A percentile compares a stretch with the other conserved stretches of the same genome.
Conservation (phyloP, 108 stramenopile species). For the Skeletonema grethae region DNA sequence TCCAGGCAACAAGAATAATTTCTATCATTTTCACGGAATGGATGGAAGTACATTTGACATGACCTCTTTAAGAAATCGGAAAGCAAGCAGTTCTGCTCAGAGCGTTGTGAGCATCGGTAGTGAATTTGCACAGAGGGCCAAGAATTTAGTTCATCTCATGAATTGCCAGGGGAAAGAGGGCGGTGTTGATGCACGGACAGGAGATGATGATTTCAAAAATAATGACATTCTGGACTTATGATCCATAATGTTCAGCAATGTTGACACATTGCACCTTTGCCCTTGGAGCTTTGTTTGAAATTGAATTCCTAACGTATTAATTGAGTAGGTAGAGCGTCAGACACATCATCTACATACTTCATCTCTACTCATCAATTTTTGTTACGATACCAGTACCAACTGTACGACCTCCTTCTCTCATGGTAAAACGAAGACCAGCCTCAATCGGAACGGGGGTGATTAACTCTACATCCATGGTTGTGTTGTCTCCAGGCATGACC, state of each 20-base stretch:
- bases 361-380: conserved; percentile 69
- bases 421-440: conserved; percentile 96
- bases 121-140: conserved; percentile 45
- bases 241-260: not conserved
- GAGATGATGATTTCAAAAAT: not conserved
- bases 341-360: not conserved
- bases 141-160: conserved; percentile 38
- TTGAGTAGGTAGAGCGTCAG: not conserved
- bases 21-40: conserved; percentile 15
- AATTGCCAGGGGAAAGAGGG: conserved; percentile 31
- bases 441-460: conserved; percentile 92
- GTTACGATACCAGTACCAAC: conserved; percentile 98
- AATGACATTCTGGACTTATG: not conserved
- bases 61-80: not conserved
- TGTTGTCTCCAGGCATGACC: conserved; percentile 99
- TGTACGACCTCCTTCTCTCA: conserved; percentile 98
- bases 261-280: not conserved
- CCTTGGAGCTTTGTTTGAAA: conserved; percentile 5
- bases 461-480: conserved; percentile 92
- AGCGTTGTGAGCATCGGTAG: conserved; percentile 35
- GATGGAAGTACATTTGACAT: conserved; percentile 10
- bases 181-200: not conserved
- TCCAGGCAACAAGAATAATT: conserved; percentile 1
- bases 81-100: not conserved
- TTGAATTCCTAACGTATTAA: not conserved